These are phyloP conservation scores for Verticillium isaacii DNA, from an alignment of 2,329 filamentous ascomycete genomes.

Conservation along the genomic window DNA sequence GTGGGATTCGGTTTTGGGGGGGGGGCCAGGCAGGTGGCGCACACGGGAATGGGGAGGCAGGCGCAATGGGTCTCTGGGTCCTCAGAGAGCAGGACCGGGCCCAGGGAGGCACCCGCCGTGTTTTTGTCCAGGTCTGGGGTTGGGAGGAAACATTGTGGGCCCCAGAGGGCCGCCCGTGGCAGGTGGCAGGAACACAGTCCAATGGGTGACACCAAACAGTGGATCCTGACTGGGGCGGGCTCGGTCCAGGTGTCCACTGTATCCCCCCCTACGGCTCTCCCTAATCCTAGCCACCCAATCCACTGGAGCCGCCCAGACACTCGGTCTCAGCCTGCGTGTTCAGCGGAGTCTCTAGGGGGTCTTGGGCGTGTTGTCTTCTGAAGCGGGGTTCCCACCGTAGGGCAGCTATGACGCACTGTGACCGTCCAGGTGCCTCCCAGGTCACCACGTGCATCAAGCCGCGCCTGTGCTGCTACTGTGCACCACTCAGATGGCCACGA, in stretches of 20 bases:
- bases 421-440: not conserved
- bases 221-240: not conserved
- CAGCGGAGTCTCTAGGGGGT: not conserved
- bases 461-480: not conserved
- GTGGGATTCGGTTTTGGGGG: slow-evolving; percentile 3
- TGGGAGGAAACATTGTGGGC: not conserved
- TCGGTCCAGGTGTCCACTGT: not conserved
- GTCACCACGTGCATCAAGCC: not conserved
- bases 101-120: not conserved
- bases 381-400: not conserved
- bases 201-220: not conserved
- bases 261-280: not conserved
- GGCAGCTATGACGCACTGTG: not conserved
- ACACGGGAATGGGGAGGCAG: not conserved
- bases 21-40: not conserved
- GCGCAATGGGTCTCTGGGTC: not conserved
- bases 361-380: not conserved
- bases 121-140: not conserved
- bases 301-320: not conserved
- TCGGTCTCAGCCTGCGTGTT: not conserved
- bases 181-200: not conserved
- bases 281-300: not conserved
- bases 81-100: not conserved
- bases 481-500: not conserved
- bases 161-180: not conserved